phyloP scores from a whole-genome alignment of 1,284 basidiomycete species.

The Inonotus obliquus region DNA sequence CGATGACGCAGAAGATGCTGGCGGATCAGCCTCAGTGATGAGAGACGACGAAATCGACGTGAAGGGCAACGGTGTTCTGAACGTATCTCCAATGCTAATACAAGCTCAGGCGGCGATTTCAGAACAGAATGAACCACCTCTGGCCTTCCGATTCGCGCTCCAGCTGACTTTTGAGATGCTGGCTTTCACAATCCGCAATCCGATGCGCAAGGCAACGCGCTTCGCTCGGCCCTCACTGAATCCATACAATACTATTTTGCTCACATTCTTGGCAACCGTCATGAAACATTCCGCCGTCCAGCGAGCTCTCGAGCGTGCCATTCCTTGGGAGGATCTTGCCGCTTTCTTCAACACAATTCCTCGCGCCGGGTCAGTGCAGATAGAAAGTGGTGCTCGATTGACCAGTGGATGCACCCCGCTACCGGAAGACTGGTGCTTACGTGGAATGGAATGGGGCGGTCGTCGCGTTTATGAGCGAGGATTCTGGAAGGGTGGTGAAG shows the following conservation, averaged over 20 bases:
- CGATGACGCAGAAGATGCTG: conserved; percentile 41
- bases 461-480: conserved; percentile 86
- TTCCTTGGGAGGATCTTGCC: conserved; percentile 84
- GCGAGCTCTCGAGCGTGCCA: conserved; percentile 60
- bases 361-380: conserved; percentile 41
- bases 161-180: conserved; percentile 81
- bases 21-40: conserved; percentile 21
- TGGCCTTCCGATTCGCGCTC: conserved; percentile 67
- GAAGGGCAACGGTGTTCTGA: conserved; percentile 21
- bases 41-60: conserved; percentile 21
- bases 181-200: conserved; percentile 63
- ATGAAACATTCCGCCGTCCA: conserved; percentile 61
- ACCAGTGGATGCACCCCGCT: conserved; percentile 66
- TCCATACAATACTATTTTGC: conserved; percentile 81
- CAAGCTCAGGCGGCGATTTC: conserved; percentile 29
- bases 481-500: conserved; percentile 79
- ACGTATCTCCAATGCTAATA: conserved; percentile 36
- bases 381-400: conserved; percentile 44
- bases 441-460: conserved; percentile 94
- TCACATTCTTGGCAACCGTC: conserved; percentile 85
- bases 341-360: conserved; percentile 63
- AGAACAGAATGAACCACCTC: conserved; percentile 41
- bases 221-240: conserved; percentile 63
- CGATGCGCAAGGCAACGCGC: conserved; percentile 53
- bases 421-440: conserved; percentile 92